phyloP scores from a whole-genome alignment of 2,329 filamentous ascomycete species.

The Teratosphaeria pseudoeucalypti region DNA sequence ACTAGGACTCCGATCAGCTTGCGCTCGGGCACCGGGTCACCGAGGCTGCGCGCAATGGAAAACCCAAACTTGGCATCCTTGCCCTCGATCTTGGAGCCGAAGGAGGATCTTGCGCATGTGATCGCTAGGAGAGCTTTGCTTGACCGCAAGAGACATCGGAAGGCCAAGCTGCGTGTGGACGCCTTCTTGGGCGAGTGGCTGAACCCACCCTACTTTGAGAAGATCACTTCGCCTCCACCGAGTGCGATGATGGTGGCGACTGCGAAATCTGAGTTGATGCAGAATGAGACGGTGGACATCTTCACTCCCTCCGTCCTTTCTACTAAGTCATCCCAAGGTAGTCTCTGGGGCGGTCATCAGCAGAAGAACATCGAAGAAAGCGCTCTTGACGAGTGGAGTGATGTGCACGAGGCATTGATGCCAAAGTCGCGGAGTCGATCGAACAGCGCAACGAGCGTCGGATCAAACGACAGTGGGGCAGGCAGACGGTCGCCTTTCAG shows the following conservation, averaged over 20 bases:
- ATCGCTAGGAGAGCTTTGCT: conserved; percentile 23
- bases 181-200: conserved; percentile 95
- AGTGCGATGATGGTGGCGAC: conserved; percentile 78
- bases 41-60: conserved; percentile 18
- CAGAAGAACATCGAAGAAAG: conserved; percentile 11
- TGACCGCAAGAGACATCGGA: conserved; percentile 30
- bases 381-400: conserved; percentile 19
- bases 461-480: conserved; percentile 19
- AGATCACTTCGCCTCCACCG: conserved; percentile 78
- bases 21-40: conserved; percentile 23
- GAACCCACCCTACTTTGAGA: conserved; percentile 82
- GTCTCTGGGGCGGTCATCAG: conserved; percentile 39
- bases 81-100: conserved; percentile 27
- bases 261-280: conserved; percentile 78
- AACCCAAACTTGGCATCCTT: conserved; percentile 16
- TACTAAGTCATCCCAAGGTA: conserved; percentile 24
- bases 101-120: conserved; percentile 28
- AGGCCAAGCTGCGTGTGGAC: conserved; percentile 66
- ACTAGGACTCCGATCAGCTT: conserved; percentile 18
- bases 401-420: conserved; percentile 16
- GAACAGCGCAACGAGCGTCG: conserved; percentile 34
- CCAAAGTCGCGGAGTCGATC: conserved; percentile 38
- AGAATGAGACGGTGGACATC: conserved; percentile 53
- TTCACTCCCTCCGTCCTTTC: conserved; percentile 27
- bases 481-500: conserved; percentile 20